phyloP scores from a whole-genome alignment of 2,329 filamentous ascomycete genomes.

The Chrysoporthe puriensis region DNA sequence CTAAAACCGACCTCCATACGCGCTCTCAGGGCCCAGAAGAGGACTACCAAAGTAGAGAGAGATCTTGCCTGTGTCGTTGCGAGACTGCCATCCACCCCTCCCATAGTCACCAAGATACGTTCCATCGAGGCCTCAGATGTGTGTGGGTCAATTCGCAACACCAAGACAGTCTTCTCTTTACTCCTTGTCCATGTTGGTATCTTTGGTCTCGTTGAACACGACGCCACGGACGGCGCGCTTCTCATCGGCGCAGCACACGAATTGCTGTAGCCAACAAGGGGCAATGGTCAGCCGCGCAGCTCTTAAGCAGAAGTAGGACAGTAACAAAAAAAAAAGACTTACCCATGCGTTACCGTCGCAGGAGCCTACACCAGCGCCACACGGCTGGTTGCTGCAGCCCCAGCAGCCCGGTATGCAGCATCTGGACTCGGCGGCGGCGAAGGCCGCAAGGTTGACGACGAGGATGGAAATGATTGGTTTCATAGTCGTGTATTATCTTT shows the following conservation, averaged over 20 bases:
- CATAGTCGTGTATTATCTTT: neutral
- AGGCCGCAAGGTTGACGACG: neutral
- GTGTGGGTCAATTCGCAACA: neutral
- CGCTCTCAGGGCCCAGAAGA: neutral
- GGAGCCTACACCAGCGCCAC: neutral
- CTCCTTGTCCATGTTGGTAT: neutral
- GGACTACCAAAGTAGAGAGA: neutral
- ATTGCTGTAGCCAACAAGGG: neutral
- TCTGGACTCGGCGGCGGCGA: neutral
- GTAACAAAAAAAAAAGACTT: neutral
- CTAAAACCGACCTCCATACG: neutral
- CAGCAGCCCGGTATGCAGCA: conserved; percentile 7
- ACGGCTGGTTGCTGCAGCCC: conserved; percentile 4
- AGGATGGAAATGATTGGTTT: neutral
- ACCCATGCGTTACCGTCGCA: neutral
- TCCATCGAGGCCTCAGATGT: neutral
- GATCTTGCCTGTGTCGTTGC: neutral
- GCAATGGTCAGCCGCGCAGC: neutral
- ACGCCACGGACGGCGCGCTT: neutral
- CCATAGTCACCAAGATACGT: neutral
- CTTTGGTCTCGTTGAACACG: neutral
- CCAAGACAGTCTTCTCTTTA: neutral
- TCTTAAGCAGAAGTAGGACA: neutral
- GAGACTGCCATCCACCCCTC: neutral
- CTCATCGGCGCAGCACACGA: conserved; percentile 1